phyloP scores from a whole-genome alignment of 768 basidiomycete genomes.

The Tricholoma sp. region DNA sequence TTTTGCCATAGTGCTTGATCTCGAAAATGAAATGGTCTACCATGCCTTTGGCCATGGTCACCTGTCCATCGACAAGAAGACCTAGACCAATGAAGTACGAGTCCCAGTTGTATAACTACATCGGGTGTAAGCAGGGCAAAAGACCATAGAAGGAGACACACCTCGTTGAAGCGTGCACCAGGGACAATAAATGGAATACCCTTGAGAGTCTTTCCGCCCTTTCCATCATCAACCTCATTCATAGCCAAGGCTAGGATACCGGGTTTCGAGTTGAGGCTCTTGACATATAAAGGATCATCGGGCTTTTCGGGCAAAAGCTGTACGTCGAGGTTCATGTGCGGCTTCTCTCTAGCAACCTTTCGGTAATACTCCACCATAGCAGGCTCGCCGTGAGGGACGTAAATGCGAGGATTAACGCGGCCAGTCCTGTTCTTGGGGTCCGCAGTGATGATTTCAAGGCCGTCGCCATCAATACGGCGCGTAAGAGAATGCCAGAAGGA shows the following conservation, averaged over 20 bases:
- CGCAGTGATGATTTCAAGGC: constrained; percentile 94
- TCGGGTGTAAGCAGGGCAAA: constrained; percentile 2
- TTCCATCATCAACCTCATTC: constrained; percentile 80
- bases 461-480: constrained; percentile 93
- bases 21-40: constrained; percentile 99
- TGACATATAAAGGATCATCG: constrained; percentile 85
- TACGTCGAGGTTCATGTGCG: constrained; percentile 91
- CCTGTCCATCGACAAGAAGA: constrained; percentile 89
- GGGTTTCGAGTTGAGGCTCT: constrained; percentile 90
- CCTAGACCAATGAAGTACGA: constrained; percentile 94
- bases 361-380: constrained; percentile 96
- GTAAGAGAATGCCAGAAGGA: constrained; percentile 99
- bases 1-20: constrained; percentile 96
- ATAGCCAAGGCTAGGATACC: constrained; percentile 94
- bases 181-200: constrained; percentile 98
- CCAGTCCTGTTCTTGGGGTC: constrained; percentile 97
- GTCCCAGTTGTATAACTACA: constrained; percentile 90
- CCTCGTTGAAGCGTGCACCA: constrained; percentile 92
- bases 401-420: constrained; percentile 86
- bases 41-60: constrained; percentile 94
- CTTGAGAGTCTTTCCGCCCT: constrained; percentile 76
- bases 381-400: constrained; percentile 90
- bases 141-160: constrained; percentile 27
- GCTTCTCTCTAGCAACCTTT: constrained; percentile 83
- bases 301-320: constrained; percentile 83